Evolutionary conservation across 495 filamentous ascomycete species (phyloP), one percentile per base, ranked within the genome.

Genomic region (Elasticomyces elasticus): DNA sequence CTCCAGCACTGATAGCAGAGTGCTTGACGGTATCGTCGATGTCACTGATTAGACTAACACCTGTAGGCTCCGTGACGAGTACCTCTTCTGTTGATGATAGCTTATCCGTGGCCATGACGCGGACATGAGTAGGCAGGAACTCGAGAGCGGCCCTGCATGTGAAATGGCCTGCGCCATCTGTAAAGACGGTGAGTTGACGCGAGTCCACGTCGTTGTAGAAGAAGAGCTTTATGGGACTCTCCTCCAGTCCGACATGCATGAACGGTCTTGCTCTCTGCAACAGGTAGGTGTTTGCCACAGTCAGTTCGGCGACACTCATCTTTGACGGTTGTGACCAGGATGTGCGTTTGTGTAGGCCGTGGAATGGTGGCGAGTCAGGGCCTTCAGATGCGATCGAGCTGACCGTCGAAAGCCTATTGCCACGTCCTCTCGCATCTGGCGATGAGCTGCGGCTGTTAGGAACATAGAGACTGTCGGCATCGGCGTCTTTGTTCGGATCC

Each of bases 21-120:
- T 89, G 87, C 65, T 99, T 99, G 55, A 99, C 85, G 0, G 92
- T 99, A 67, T 99, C 92, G 64, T 99, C 92, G 54, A 99, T 90
- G 62, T 99, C 92, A 64, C 88, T 96, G 63, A 99, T 96, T 49
- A 99, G 52, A 64, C 90, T 96, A 58, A 99, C 76, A 22, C 92
- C 92, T n/a, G 67, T 72, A 0, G 85, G 77, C 49, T 94, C 84
- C 17, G 85, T 86, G 25, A 95, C 73, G 35, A 79, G 72, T 31
- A 97, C 76, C 13, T 82, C 76, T 56, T 88, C 83, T 0, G 82
- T 84, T 7, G 79, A 81, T 10, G 89, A 95, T 5, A 99, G 74
- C 33, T 83, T 77, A 67, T 95, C 89, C 17, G 82, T 92, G 12
- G 88, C 92, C 20, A 97, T 70, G 1, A 97, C 82, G 23, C 88